Base-by-base conservation (phyloP, 371 early-diverging fungal species). In the Rhizopus sp. region DNA sequence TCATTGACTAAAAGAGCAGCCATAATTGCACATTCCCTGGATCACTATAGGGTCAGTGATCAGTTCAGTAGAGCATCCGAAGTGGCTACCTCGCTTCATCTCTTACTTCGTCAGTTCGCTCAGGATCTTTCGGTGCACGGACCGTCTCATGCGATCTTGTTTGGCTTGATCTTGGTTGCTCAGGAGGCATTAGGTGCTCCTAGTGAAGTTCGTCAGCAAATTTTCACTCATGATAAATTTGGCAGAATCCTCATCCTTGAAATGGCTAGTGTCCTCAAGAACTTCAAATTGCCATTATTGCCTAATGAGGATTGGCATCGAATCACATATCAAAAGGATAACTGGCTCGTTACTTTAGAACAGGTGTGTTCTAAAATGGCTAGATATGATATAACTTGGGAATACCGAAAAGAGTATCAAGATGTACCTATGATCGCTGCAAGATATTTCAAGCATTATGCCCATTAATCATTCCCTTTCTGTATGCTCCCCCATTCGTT, bases 381-480 rank as follows among this genome's bases (percentile, higher is more conserved):
- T 30, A 52, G 68, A 13, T 70, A 69, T 41, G 77, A 77, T 57
- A 44, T 64, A 5, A 68, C 64, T 52, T 77, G 77, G 77, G 72
- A 77, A 48, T 73, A 69, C 49, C 49, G 72, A 38, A 69, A 68
- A 51, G 77, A 77, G 37, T 77, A 77, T 31, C 54, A 59, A 32
- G 62, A 73, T 41, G 72, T 77, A 0, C 50, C 69, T 17, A 38
- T 23, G 6, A 66, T 73, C 7, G 73, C 77, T 30, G 53, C 64
- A n/a, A 60, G 62, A 29, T 64, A 64, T 58, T 62, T 45, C 55
- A 37, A 57, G 23, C n/a, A 42, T 31, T 35, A 49, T 35, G 50
- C 33, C 29, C 13, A 46, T 23, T 46, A 49, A 34, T 23, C 34
- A 33, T 49, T 31, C 5, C 13, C 8, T 49, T 49, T 33, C 15